Conservation (phyloP, 148 eudicot species). For the Cornus controversa region DNA sequence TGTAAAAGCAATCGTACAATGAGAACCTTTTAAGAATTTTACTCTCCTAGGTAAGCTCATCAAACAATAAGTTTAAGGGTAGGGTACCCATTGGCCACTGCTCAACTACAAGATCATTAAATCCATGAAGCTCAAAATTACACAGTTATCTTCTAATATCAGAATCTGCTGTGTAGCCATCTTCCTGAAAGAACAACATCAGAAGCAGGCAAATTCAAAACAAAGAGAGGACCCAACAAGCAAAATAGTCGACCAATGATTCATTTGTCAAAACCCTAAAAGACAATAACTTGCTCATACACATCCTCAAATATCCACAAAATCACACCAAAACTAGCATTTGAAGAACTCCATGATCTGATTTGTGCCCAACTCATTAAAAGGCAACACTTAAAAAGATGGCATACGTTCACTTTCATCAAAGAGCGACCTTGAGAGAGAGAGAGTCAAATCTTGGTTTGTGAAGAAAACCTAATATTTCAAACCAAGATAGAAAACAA, state of each 20-base stretch:
- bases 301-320: background rate
- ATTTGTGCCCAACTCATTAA: background rate
- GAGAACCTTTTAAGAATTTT: background rate
- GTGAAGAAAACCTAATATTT: background rate
- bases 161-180: background rate
- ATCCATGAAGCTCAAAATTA: no score
- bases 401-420: background rate
- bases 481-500: no score
- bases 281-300: background rate
- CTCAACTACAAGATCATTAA: background rate
- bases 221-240: background rate
- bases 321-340: background rate
- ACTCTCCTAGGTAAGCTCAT: background rate
- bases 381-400: background rate
- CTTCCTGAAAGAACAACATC: background rate
- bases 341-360: background rate
- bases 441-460: background rate
- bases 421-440: background rate
- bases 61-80: background rate
- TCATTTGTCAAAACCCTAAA: slow-evolving; percentile 3
- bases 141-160: background rate
- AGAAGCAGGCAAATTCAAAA: background rate
- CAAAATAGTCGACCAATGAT: background rate
- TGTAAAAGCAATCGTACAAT: no score
- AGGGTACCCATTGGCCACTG: no score